A percentile compares a stretch with the other conserved stretches of the same genome.
Evolutionary conservation across 495 filamentous ascomycete species (phyloP).

Genomic region (Aspergillus cavernicola): DNA sequence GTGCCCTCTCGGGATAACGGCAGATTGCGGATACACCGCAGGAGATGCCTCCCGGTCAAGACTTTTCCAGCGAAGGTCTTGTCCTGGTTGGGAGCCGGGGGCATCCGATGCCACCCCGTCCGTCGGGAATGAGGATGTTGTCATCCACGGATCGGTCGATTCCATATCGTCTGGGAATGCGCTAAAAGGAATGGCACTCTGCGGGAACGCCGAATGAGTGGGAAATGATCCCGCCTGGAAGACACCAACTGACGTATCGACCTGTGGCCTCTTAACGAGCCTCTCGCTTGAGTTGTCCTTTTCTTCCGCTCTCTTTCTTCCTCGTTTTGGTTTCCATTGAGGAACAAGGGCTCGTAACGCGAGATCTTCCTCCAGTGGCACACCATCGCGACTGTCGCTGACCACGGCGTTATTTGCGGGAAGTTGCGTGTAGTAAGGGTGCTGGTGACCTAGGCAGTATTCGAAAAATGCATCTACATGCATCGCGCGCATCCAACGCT

Average conservation of each 20-base stretch:
- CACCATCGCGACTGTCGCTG: slow-evolving; percentile 74
- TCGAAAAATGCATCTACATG: slow-evolving; percentile 97
- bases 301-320: slow-evolving; percentile 78
- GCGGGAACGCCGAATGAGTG: slow-evolving; percentile 49
- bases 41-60: slow-evolving; percentile 54
- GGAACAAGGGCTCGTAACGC: slow-evolving; percentile 86
- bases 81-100: slow-evolving; percentile 26
- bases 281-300: slow-evolving; percentile 57
- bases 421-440: slow-evolving; percentile 80
- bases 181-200: slow-evolving; percentile 58
- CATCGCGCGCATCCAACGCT: slow-evolving; percentile 99
- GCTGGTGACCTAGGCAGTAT: slow-evolving; percentile 74
- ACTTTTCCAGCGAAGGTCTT: slow-evolving; percentile 47
- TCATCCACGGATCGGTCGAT: slow-evolving; percentile 51
- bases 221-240: slow-evolving; percentile 52
- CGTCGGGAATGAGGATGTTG: slow-evolving; percentile 36
- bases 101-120: slow-evolving; percentile 19
- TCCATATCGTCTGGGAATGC: slow-evolving; percentile 56
- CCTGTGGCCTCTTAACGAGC: slow-evolving; percentile 58
- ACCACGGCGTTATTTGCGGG: slow-evolving; percentile 59
- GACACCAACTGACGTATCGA: slow-evolving; percentile 63
- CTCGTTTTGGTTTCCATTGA: slow-evolving; percentile 85
- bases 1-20: slow-evolving; percentile 60
- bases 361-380: slow-evolving; percentile 86
- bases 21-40: slow-evolving; percentile 73